Conservation (phyloP, 2,329 filamentous ascomycete species). For the Coniella lustricola region DNA sequence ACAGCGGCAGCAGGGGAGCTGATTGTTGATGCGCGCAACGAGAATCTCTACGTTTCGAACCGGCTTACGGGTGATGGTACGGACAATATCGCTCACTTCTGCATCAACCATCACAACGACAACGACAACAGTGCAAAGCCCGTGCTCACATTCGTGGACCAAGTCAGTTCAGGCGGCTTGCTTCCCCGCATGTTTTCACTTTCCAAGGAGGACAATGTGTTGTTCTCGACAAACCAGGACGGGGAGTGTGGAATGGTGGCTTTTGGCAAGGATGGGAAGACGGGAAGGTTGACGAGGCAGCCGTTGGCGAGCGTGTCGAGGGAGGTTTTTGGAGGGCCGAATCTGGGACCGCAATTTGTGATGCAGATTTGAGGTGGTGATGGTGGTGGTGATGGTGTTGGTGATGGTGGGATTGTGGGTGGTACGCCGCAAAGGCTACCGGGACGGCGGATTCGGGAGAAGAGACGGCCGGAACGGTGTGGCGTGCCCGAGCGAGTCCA, state of each 20-base stretch:
- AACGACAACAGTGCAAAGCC: conserved; percentile 1
- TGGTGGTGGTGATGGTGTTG: too few relatives aligned
- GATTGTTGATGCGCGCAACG: conserved; percentile 32
- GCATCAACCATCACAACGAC: conserved; percentile 23
- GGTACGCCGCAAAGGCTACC: too few relatives aligned
- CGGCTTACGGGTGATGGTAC: conserved; percentile 37
- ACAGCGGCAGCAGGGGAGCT: conserved; percentile 40
- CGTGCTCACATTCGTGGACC: conserved; percentile 28
- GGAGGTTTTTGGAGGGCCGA: conserved; percentile 23
- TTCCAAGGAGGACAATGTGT: conserved; percentile 25
- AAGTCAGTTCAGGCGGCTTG: conserved; percentile 28
- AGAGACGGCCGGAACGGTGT: too few relatives aligned
- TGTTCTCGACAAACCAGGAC: conserved; percentile 43
- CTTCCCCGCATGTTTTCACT: conserved; percentile 42
- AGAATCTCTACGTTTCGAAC: conserved; percentile 45
- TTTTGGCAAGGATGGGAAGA: conserved; percentile 25
- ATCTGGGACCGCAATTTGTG: conserved; percentile 27
- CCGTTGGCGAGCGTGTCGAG: conserved; percentile 23
- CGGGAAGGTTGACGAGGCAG: conserved; percentile 24
- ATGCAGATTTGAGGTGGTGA: conserved; percentile 5
- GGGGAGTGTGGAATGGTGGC: conserved; percentile 34
- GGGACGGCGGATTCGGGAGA: not conserved
- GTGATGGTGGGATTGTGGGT: too few relatives aligned
- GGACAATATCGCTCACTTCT: conserved; percentile 43
- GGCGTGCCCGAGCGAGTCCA: too few relatives aligned